Percentiles rank a stretch among this genome's conserved stretches.
Evolutionary conservation across 2,329 filamentous ascomycete species (phyloP).

Genomic region (Pseudogymnoascus sp.): DNA sequence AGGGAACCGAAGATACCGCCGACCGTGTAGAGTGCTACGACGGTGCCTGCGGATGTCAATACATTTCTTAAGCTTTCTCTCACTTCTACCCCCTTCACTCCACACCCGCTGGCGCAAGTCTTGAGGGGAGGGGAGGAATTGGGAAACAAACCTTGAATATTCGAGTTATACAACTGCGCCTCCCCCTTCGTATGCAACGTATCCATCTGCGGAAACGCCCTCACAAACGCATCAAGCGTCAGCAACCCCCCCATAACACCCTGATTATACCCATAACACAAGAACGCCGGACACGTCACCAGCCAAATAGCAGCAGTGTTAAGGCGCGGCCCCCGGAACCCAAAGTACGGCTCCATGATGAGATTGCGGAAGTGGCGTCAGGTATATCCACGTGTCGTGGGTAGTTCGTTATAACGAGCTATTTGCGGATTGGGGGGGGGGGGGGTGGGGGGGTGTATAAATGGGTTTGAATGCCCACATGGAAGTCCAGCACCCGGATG

Average conservation of each 20-base stretch:
- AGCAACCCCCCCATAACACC: constrained; percentile 39
- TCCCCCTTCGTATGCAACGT: constrained; percentile 35
- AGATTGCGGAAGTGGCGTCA: background rate
- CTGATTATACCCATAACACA: constrained; percentile 45
- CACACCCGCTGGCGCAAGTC: too few relatives aligned
- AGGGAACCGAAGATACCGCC: constrained; percentile 32
- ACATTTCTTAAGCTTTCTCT: too few relatives aligned
- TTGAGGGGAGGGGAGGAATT: too few relatives aligned
- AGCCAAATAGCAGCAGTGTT: constrained; percentile 10
- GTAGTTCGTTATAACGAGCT: background rate
- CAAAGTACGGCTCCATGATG: constrained; percentile 11
- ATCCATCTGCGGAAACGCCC: constrained; percentile 41
- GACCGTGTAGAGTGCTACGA: constrained; percentile 31
- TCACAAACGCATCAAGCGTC: constrained; percentile 28
- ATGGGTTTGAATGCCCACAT: background rate
- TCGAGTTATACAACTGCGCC: constrained; percentile 33
- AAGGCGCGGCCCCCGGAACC: constrained; percentile 7
- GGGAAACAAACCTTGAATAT: constrained; percentile 20
- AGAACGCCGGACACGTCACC: constrained; percentile 27
- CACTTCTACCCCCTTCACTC: too few relatives aligned
- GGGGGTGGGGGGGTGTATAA: background rate
- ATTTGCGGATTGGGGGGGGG: background rate
- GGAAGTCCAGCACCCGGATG: background rate
- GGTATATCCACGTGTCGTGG: background rate
- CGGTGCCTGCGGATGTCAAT: constrained; percentile 24